Percentiles rank a stretch among this genome's conserved stretches.
These are phyloP conservation scores for Lipomyces sp. DNA, from an alignment of 805 yeast species.

Conservation along the genomic window DNA sequence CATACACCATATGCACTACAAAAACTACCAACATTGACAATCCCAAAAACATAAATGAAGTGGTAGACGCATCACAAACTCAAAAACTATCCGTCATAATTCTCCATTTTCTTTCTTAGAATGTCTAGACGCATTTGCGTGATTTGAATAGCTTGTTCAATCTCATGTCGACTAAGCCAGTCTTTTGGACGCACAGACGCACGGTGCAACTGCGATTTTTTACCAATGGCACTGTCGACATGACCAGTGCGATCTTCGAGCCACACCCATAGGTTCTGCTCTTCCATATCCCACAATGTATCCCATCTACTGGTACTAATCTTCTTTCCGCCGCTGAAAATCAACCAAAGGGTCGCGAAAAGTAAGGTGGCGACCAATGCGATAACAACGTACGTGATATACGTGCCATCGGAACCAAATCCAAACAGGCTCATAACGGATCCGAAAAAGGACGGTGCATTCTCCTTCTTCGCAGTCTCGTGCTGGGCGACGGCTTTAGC, in stretches of 20 bases:
- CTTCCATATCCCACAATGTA: conserved; percentile 48
- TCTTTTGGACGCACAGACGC: conserved; percentile 9
- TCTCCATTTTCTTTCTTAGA: conserved; percentile 19
- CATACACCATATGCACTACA: not conserved
- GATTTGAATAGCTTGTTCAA: conserved; percentile 53
- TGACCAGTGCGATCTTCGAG: conserved; percentile 52
- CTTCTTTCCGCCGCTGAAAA: conserved; percentile 5
- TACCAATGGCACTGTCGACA: conserved; percentile 42
- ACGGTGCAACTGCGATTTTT: not conserved
- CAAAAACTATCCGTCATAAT: conserved; percentile 6
- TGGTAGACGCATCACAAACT: not conserved
- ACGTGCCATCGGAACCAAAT: conserved; percentile 18
- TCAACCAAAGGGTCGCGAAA: not conserved
- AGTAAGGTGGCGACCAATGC: conserved; percentile 8
- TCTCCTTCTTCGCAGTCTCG: not conserved
- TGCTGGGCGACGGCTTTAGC: not conserved
- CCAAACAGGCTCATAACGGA: not conserved
- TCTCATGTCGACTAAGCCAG: conserved; percentile 48
- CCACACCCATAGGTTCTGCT: conserved; percentile 76
- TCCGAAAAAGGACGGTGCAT: not conserved
- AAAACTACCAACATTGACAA: not conserved
- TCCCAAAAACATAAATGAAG: conserved; percentile 4
- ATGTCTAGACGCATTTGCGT: conserved; percentile 51
- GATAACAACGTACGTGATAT: conserved; percentile 26
- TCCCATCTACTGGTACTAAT: conserved; percentile 14